phyloP scores from a whole-genome alignment of 148 eudicot genomes.

The Rheum nobile region DNA sequence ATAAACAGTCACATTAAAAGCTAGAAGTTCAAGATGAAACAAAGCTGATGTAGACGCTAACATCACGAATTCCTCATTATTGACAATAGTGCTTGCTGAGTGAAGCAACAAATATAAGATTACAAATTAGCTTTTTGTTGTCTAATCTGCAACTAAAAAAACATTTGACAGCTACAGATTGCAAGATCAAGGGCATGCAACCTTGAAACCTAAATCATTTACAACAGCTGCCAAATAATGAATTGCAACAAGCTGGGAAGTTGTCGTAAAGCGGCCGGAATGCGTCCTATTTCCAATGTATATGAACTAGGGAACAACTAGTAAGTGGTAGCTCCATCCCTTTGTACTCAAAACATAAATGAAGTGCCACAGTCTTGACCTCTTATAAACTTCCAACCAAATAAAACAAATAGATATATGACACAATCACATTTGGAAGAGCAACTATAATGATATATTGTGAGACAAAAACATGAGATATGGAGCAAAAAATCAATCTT shows the following conservation, averaged over 20 bases:
- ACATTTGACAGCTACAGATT: background rate
- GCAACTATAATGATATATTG: background rate
- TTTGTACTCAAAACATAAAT: background rate
- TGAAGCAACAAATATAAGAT: background rate
- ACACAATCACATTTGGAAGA: background rate
- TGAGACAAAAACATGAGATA: background rate
- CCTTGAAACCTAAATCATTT: background rate
- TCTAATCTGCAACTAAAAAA: background rate
- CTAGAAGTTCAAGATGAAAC: background rate
- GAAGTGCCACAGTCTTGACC: background rate
- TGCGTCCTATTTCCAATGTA: too few species aligned
- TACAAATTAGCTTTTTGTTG: background rate
- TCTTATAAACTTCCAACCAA: background rate
- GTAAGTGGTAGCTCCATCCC: background rate
- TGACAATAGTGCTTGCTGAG: too few species aligned
- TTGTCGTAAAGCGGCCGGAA: too few species aligned
- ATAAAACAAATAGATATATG: background rate
- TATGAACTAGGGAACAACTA: background rate
- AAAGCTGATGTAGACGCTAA: background rate
- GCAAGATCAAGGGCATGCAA: background rate
- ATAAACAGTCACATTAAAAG: background rate
- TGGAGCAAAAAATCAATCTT: background rate
- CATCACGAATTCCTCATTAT: background rate
- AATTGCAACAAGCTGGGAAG: background rate
- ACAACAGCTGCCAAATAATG: background rate